Conservation (phyloP, 257 asterid genomes). For the Striga asiatica region DNA sequence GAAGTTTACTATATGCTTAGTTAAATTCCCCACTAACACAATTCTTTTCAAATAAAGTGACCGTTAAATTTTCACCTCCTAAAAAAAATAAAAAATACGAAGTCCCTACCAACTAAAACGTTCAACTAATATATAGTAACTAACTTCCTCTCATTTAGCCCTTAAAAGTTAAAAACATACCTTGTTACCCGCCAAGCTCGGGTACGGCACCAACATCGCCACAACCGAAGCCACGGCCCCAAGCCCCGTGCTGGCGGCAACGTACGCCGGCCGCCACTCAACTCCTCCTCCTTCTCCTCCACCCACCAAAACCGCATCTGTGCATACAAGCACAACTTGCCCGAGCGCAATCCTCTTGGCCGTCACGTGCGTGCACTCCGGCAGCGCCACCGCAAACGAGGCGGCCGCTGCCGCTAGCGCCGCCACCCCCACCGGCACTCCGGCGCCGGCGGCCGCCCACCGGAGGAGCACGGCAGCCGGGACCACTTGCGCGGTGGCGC, state of each 20-base stretch:
- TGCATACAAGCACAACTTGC: constrained; percentile 31
- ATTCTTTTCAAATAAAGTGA: too few species aligned
- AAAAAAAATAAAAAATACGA: too few species aligned
- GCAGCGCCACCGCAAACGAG: constrained; percentile 32
- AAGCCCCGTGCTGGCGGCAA: constrained; percentile 27
- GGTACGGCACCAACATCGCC: constrained; percentile 35
- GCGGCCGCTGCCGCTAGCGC: constrained; percentile 21
- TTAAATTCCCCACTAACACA: too few species aligned
- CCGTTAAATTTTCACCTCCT: too few species aligned
- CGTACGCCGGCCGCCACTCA: constrained; percentile 28
- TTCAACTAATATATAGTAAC: too few species aligned
- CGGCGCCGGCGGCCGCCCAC: constrained; percentile 7
- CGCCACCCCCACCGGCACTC: constrained; percentile 17
- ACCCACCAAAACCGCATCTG: constrained; percentile 18
- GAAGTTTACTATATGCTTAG: too few species aligned
- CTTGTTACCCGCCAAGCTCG: constrained; percentile 31
- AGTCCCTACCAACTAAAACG: too few species aligned
- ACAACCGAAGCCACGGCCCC: constrained; percentile 32
- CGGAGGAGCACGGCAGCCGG: constrained; percentile 27
- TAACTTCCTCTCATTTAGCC: not conserved
- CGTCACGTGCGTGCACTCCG: constrained; percentile 24
- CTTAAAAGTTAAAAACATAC: constrained; percentile 7
- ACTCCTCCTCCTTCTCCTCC: constrained; percentile 8
- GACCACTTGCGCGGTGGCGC: constrained; percentile 33
- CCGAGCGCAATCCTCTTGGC: constrained; percentile 40